Evolutionary conservation across 805 yeast species (phyloP).

Genomic region (Kluyveromyces nonfermentans): DNA sequence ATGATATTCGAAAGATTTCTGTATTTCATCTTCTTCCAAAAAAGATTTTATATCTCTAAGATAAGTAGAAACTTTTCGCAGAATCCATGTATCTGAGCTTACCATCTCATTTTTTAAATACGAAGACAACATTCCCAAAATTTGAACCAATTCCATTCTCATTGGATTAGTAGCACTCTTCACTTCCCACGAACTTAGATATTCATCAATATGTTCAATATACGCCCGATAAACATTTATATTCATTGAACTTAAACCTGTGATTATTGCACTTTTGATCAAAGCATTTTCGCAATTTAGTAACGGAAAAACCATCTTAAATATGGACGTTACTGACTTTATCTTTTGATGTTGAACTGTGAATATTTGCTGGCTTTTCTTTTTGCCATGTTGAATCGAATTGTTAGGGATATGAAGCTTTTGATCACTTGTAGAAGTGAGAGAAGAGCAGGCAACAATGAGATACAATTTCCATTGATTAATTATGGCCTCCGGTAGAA

Average conservation of each 20-base stretch:
- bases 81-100: slow-evolving; percentile 57
- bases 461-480: slow-evolving; percentile 86
- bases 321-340: slow-evolving; percentile 84
- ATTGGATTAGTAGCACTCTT: slow-evolving; percentile 34
- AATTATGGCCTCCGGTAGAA: slow-evolving; percentile 60
- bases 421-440: slow-evolving; percentile 85
- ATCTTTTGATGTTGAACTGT: slow-evolving; percentile 85
- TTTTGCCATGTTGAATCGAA: slow-evolving; percentile 55
- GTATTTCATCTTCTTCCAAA: slow-evolving; percentile 47
- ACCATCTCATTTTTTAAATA: slow-evolving; percentile 44
- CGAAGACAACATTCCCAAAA: slow-evolving; percentile 59
- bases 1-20: slow-evolving; percentile 62
- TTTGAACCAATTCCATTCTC: slow-evolving; percentile 70
- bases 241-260: slow-evolving; percentile 83
- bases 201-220: slow-evolving; percentile 61
- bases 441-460: slow-evolving; percentile 83
- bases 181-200: slow-evolving; percentile 47
- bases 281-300: slow-evolving; percentile 58
- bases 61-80: slow-evolving; percentile 52
- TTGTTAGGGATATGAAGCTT: slow-evolving; percentile 52
- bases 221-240: slow-evolving; percentile 80
- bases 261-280: slow-evolving; percentile 78
- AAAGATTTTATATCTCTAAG: slow-evolving; percentile 54
- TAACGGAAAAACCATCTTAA: slow-evolving; percentile 78
- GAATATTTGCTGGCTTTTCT: slow-evolving; percentile 67